Base-by-base conservation (phyloP, 2,329 filamentous ascomycete genomes). In the Colletotrichum gigasporum region DNA sequence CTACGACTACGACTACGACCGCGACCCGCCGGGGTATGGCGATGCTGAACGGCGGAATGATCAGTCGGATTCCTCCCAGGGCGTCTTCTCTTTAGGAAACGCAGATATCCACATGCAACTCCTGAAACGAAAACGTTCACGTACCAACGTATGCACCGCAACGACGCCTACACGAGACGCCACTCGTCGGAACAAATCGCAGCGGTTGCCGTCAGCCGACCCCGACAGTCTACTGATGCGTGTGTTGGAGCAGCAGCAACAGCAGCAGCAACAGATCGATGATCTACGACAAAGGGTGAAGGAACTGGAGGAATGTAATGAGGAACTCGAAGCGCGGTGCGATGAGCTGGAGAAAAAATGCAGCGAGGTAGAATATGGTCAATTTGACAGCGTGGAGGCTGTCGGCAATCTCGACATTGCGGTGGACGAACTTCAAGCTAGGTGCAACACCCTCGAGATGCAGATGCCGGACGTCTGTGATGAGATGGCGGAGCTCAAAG, bases 71-170 rank as follows among this genome's bases (percentile, higher is more conserved):
- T 6, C 18, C 37, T 22, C 16, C n/a, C 11, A 12, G 28, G 37
- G 18, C n/a, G 37, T 24, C 47, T 32, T 51, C 2, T n/a, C 56
- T 11, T 45, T 24, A 3, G 28, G n/a, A 37, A 20, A 37, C 5
- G 20, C 24, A 42, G 45, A 51, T 41, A 22, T 18, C 18, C 18
- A 24, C 18, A 14, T 20, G 5, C 35, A 44, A 51, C n/a, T 6
- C 18, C 35, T n/a, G 3, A 52, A 59, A 45, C 51, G 56, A 7
- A 59, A 59, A 37, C 37, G 56, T 34, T 20, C 56, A 10, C 7
- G 3, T 4, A 22, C 18, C 37, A 10, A 24, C 12, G 24, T 42
- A 44, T n/a, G 14, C 16, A 44, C 41, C 53, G 20, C 47, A 52
- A 28, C 12, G 28, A 51, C 56, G 30, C 24, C 32, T 35, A 4